These are phyloP conservation scores for Fusarium mangiferae DNA, from an alignment of 2,329 filamentous ascomycete genomes.

Conservation along the genomic window DNA sequence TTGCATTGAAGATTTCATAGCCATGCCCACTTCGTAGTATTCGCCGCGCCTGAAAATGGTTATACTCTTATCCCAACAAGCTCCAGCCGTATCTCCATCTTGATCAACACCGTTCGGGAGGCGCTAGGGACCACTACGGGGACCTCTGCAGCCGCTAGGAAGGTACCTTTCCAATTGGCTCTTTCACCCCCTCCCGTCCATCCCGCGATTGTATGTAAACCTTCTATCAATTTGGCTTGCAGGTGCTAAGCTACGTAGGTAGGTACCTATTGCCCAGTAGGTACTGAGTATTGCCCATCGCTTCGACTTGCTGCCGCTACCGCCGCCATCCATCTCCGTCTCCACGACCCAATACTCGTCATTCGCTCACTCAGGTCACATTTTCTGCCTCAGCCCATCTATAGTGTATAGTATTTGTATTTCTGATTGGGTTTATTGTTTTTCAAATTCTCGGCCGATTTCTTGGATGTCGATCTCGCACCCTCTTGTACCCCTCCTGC, in stretches of 20 bases:
- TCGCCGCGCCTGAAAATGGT: background rate
- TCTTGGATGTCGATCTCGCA: slow-evolving; percentile 22
- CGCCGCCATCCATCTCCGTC: slow-evolving; percentile 28
- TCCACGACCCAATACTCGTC: slow-evolving; percentile 27
- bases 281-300: slow-evolving; percentile 12
- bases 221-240: slow-evolving; percentile 31
- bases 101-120: slow-evolving; percentile 6
- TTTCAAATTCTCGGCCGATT: background rate
- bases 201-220: slow-evolving; percentile 28
- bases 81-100: background rate
- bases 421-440: background rate
- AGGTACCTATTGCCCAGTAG: background rate
- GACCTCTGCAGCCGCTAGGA: slow-evolving; percentile 29
- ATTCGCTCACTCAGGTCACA: slow-evolving; percentile 22
- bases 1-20: background rate
- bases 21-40: background rate
- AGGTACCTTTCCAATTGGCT: slow-evolving; percentile 25
- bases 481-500: slow-evolving; percentile 22
- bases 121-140: slow-evolving; percentile 10
- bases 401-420: slow-evolving; percentile 8
- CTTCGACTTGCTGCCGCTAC: slow-evolving; percentile 9
- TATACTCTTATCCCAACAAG: background rate
- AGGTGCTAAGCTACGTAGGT: background rate
- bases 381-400: slow-evolving; percentile 20
- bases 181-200: slow-evolving; percentile 18